A percentile compares a stretch with the other conserved stretches of the same genome.
Evolutionary conservation across 345 rosid species (phyloP).

Genomic region (Salix udensis): DNA sequence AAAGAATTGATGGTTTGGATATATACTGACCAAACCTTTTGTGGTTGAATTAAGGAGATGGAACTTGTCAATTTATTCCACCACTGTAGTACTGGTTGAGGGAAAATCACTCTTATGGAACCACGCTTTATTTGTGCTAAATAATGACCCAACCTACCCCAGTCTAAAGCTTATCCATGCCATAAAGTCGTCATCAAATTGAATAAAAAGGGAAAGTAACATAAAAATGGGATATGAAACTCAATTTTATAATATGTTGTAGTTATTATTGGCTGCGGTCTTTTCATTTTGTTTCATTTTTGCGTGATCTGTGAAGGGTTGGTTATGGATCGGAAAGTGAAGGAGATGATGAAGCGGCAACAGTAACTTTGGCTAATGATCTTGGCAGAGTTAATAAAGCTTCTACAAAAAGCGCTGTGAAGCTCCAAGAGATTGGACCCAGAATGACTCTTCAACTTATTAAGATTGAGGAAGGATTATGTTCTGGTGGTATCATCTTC

Average conservation of each 20-base stretch:
- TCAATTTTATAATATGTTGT: background rate
- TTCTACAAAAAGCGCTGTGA: constrained; percentile 71
- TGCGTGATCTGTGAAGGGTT: constrained; percentile 42
- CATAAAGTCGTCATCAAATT: background rate
- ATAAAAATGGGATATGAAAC: background rate
- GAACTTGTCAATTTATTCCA: background rate
- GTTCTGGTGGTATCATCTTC: constrained; percentile 77
- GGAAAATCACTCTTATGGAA: background rate
- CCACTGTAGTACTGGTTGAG: background rate
- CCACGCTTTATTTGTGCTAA: background rate
- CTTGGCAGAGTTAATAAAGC: constrained; percentile 70
- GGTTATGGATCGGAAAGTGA: constrained; percentile 98
- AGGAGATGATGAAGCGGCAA: constrained; percentile 91
- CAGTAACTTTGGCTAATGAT: constrained; percentile 69
- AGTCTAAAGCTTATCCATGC: background rate
- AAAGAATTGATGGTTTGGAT: background rate
- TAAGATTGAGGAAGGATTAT: constrained; percentile 83
- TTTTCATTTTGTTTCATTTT: constrained; percentile 2
- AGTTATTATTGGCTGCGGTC: background rate
- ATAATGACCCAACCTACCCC: background rate
- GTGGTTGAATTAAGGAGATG: background rate
- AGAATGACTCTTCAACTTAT: constrained; percentile 78
- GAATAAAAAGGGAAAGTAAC: background rate
- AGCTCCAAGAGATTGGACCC: constrained; percentile 93
- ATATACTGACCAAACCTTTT: background rate